These are phyloP conservation scores for Talaromyces sp. DNA, from an alignment of 2,329 filamentous ascomycete genomes.

Conservation along the genomic window DNA sequence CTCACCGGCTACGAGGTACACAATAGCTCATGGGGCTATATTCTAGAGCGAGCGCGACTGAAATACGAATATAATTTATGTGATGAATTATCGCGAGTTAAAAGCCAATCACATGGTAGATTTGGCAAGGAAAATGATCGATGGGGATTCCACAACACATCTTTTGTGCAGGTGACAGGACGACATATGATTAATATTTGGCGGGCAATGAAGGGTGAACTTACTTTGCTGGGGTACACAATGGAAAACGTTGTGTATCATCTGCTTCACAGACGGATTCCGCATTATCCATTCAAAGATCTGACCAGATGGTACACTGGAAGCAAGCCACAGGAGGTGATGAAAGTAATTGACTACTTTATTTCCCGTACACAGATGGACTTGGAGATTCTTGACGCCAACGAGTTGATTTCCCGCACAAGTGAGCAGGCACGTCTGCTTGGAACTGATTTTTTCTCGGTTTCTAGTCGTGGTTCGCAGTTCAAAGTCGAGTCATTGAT, in stretches of 20 bases:
- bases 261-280: slow-evolving; percentile 78
- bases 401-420: slow-evolving; percentile 81
- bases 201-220: slow-evolving; percentile 89
- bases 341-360: slow-evolving; percentile 75
- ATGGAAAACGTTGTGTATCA: slow-evolving; percentile 96
- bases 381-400: slow-evolving; percentile 84
- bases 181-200: slow-evolving; percentile 96
- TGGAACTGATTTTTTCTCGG: slow-evolving; percentile 94
- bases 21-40: slow-evolving; percentile 87
- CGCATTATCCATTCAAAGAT: slow-evolving; percentile 75
- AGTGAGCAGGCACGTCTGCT: slow-evolving; percentile 91
- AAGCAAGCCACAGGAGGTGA: slow-evolving; percentile 62
- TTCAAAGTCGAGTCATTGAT: slow-evolving; percentile 99
- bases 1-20: slow-evolving; percentile 94
- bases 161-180: slow-evolving; percentile 86
- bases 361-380: slow-evolving; percentile 71
- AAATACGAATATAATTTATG: slow-evolving; percentile 90
- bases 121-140: slow-evolving; percentile 82
- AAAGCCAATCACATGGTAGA: slow-evolving; percentile 72
- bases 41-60: slow-evolving; percentile 80
- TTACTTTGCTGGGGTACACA: slow-evolving; percentile 88
- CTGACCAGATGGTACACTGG: slow-evolving; percentile 79
- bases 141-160: slow-evolving; percentile 94
- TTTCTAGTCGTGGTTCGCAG: slow-evolving; percentile 90
- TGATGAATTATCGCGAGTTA: slow-evolving; percentile 87